Evolutionary conservation across 495 filamentous ascomycete genomes (phyloP), one percentile per base, ranked within the genome.

Genomic region (Polyplosphaeria fusca): DNA sequence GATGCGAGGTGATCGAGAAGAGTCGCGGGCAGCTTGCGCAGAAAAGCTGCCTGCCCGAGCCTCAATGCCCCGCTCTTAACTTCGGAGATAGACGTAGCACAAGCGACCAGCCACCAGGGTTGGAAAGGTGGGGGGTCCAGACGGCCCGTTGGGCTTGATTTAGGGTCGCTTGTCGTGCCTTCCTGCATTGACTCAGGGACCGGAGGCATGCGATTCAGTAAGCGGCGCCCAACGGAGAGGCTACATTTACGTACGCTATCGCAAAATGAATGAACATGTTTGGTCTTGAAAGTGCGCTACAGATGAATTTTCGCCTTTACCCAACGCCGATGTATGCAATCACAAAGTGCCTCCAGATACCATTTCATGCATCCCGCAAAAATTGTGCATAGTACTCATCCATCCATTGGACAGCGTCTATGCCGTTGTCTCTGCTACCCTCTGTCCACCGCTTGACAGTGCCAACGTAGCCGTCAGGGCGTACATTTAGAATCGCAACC

Each of bases 391-490:
- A 87, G 57, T 86, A 87, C 18, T 70, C 66, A 58, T 85, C 80
- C 45, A 86, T 54, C 82, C 81, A 84, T 51, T 65, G 58, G 20
- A 70, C 76, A 1, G 79, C 78, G 37, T 73, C 67, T 32, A 69
- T 64, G 16, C 74, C 81, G 1, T 70, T 66, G 5, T 74, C 74
- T 4, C 70, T 67, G n/a, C 67, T 65, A 22, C 66, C 70, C 4
- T 73, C 66, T 42, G 73, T 70, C 80, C 80, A 87, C 18, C 70
- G 70, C 12, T 76, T 74, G 26, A 83, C 74, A 16, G 74, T 77
- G 7, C 84, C 85, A 20, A 86, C 76, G 68, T 87, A 87, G 22
- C 84, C 84, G 68, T 87, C 85, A 1, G 84, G 85, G 26, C 85
- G 74, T 4, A 87, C 76, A 61, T 82, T 79, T 40, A 82, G 77